Conservation (phyloP, 139 green algal species). For the Coccomyxa sp. region DNA sequence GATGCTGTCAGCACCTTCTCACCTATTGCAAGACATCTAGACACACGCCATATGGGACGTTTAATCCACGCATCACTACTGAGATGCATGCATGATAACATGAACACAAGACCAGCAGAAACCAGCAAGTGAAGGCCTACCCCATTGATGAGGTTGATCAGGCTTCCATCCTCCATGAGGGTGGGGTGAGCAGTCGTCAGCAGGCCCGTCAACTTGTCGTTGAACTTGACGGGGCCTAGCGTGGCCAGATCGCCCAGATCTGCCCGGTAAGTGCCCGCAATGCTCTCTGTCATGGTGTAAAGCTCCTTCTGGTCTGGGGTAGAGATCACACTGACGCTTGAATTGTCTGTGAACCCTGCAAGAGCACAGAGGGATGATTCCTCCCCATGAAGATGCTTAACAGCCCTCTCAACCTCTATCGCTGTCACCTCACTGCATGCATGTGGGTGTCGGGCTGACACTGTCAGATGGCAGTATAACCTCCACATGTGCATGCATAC, state of each 20-base stretch:
- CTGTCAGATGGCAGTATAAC: too few relatives aligned
- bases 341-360: slow-evolving; percentile 71
- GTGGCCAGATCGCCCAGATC: slow-evolving; percentile 47
- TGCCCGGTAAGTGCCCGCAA: slow-evolving; percentile 45
- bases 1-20: too few relatives aligned
- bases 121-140: neutral
- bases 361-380: neutral
- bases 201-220: slow-evolving; percentile 44
- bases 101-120: too few relatives aligned
- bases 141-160: slow-evolving; percentile 48
- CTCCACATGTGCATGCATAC: too few relatives aligned
- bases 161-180: slow-evolving; percentile 36
- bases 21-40: too few relatives aligned
- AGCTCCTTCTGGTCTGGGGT: slow-evolving; percentile 26
- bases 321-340: slow-evolving; percentile 57
- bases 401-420: too few relatives aligned
- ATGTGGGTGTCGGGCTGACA: too few relatives aligned
- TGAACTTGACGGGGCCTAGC: slow-evolving; percentile 33
- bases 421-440: too few relatives aligned
- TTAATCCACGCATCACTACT: too few relatives aligned
- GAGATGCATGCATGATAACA: too few relatives aligned
- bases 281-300: slow-evolving; percentile 57
- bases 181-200: slow-evolving; percentile 70
- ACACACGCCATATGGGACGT: too few relatives aligned
- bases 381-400: too few relatives aligned